These are phyloP conservation scores for Microbotryum saponariae DNA, from an alignment of 1,284 basidiomycete species.

Conservation along the genomic window DNA sequence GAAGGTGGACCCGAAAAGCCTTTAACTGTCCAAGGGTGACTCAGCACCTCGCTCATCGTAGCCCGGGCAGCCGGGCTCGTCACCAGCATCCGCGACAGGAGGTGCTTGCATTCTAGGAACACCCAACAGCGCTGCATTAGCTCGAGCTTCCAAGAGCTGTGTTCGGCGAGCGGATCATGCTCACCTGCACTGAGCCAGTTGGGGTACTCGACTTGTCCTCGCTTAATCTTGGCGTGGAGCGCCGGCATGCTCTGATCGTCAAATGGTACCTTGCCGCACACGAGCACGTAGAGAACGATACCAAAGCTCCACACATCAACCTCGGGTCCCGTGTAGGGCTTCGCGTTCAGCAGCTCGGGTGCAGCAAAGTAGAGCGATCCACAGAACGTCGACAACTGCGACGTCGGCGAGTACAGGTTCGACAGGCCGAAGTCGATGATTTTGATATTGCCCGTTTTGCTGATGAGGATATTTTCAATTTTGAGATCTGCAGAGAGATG, in stretches of 20 bases:
- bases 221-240: slow-evolving; percentile 96
- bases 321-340: slow-evolving; percentile 92
- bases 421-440: slow-evolving; percentile 99
- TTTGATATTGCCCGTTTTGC: slow-evolving; percentile 97
- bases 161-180: slow-evolving; percentile 33
- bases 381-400: slow-evolving; percentile 88
- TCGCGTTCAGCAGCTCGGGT: slow-evolving; percentile 91
- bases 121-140: neutral
- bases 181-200: slow-evolving; percentile 87
- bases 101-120: slow-evolving; percentile 79
- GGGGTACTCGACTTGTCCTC: slow-evolving; percentile 92
- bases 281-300: slow-evolving; percentile 92
- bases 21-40: slow-evolving; percentile 90
- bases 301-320: slow-evolving; percentile 99
- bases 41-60: slow-evolving; percentile 74
- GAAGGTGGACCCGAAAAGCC: slow-evolving; percentile 74
- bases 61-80: slow-evolving; percentile 83
- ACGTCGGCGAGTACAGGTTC: slow-evolving; percentile 82
- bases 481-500: slow-evolving; percentile 61
- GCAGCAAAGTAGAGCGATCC: slow-evolving; percentile 97
- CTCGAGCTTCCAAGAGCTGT: slow-evolving; percentile 21
- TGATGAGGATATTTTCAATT: slow-evolving; percentile 99
- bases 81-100: slow-evolving; percentile 91
- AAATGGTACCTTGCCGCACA: slow-evolving; percentile 97
- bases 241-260: slow-evolving; percentile 99